Evolutionary conservation across 805 yeast species (phyloP).

Genomic region (Priceomyces carsonii): DNA sequence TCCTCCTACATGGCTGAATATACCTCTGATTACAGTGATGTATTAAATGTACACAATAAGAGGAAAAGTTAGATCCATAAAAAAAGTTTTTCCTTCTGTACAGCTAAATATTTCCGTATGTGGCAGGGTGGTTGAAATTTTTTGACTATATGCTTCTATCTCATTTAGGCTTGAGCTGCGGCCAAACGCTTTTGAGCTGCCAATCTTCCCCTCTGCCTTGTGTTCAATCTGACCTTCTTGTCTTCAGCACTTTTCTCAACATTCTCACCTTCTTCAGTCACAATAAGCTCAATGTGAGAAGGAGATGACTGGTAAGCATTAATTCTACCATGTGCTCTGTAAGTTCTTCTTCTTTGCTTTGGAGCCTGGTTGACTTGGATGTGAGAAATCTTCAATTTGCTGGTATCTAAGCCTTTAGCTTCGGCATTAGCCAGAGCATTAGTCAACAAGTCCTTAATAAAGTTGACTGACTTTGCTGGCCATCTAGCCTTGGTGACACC

Average conservation of each 20-base stretch:
- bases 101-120: conserved; percentile 4
- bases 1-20: too few species aligned
- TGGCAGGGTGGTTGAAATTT: neutral
- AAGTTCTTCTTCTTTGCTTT: conserved; percentile 99
- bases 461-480: conserved; percentile 98
- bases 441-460: conserved; percentile 89
- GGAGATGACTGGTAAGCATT: conserved; percentile 99
- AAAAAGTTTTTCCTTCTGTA: conserved; percentile 8
- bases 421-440: conserved; percentile 99
- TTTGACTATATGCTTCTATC: neutral
- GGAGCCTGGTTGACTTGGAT: conserved; percentile 99
- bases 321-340: conserved; percentile 99
- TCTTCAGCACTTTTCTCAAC: conserved; percentile 87
- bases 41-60: conserved; percentile 14
- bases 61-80: conserved; percentile 11
- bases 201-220: conserved; percentile 92
- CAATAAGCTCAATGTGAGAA: conserved; percentile 96
- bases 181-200: conserved; percentile 85
- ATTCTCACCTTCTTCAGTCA: conserved; percentile 92
- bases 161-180: conserved; percentile 48
- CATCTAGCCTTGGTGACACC: conserved; percentile 99
- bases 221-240: conserved; percentile 67
- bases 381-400: conserved; percentile 93
- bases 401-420: conserved; percentile 94
- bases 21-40: conserved; percentile 9